phyloP scores from a whole-genome alignment of 2,329 filamentous ascomycete species.

The Pseudonectria foliicola region DNA sequence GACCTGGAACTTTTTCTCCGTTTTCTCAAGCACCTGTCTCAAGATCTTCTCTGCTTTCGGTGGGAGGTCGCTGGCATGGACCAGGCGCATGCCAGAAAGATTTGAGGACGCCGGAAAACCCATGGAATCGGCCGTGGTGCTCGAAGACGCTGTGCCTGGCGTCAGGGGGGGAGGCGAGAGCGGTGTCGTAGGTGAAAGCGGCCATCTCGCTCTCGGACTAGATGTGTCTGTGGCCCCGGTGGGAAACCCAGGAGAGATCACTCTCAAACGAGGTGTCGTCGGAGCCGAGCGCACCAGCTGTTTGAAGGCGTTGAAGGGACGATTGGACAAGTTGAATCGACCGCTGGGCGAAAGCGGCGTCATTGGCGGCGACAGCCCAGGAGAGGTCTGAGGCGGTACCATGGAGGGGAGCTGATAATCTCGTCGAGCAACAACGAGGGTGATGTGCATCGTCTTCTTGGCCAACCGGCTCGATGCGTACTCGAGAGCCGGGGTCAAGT shows the following conservation, averaged over 20 bases:
- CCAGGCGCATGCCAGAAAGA: conserved; percentile 42
- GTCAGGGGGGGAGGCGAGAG: conserved; percentile 39
- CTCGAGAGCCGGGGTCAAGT: conserved; percentile 48
- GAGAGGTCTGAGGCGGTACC: conserved; percentile 14
- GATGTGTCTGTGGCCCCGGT: conserved; percentile 23
- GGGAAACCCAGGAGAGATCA: conserved; percentile 27
- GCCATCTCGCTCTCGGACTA: conserved; percentile 22
- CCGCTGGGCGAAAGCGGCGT: conserved; percentile 26
- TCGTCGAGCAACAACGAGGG: conserved; percentile 49
- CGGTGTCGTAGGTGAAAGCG: conserved; percentile 33
- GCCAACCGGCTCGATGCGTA: conserved; percentile 50
- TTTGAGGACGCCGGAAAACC: conserved; percentile 27
- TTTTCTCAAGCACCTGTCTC: conserved; percentile 42
- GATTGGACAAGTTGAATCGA: conserved; percentile 25
- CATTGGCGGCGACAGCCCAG: conserved; percentile 16
- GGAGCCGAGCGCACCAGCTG: conserved; percentile 24
- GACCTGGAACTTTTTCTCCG: conserved; percentile 39
- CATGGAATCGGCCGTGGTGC: conserved; percentile 26
- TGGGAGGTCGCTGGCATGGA: conserved; percentile 40
- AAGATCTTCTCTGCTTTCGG: conserved; percentile 41
- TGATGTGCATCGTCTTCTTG: conserved; percentile 48
- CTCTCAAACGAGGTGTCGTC: conserved; percentile 15
- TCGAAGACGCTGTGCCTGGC: conserved; percentile 37
- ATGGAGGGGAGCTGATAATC: conserved; percentile 47
- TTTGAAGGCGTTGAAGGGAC: conserved; percentile 27